A percentile compares a stretch with the other conserved stretches of the same genome.
Evolutionary conservation across 148 eudicot genomes (phyloP).

Genomic region (Pharnaceum exiguum): DNA sequence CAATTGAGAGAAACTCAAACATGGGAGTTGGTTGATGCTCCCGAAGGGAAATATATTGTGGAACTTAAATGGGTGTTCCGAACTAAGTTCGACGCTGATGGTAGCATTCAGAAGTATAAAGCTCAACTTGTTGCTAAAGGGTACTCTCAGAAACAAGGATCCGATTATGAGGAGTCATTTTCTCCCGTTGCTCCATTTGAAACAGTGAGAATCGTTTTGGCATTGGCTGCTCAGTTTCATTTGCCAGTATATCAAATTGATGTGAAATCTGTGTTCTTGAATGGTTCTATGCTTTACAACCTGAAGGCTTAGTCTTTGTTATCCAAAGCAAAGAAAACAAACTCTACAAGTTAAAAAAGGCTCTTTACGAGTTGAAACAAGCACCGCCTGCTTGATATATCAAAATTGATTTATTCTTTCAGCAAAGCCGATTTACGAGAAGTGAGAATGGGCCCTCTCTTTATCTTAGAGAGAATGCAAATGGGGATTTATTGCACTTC

Average conservation of each 20-base stretch:
- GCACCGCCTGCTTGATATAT: constrained; percentile 1
- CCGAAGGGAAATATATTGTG: background rate
- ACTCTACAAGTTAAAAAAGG: constrained; percentile 6
- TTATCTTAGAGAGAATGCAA: background rate
- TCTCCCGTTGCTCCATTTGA: background rate
- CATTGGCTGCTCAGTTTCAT: constrained; percentile 1
- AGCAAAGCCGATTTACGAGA: background rate
- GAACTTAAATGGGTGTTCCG: constrained; percentile 2
- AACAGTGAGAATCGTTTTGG: background rate
- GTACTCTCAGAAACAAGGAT: background rate
- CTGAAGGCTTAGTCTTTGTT: background rate
- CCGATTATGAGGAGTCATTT: background rate
- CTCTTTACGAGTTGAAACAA: background rate
- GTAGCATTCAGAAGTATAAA: background rate
- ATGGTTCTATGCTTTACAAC: background rate
- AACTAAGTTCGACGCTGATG: background rate
- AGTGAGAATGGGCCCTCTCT: constrained; percentile 4
- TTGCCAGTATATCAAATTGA: constrained; percentile 2
- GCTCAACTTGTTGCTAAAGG: constrained; percentile 5
- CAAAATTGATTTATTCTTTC: background rate
- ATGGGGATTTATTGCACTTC: too few species aligned
- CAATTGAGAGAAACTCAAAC: constrained; percentile 1
- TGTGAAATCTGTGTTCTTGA: background rate
- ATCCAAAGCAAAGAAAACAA: background rate
- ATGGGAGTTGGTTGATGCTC: constrained; percentile 5